Percentiles rank a stretch among this genome's conserved stretches.
Conservation (phyloP, 768 basidiomycete species). For the Hortiboletus flavorubellus region DNA sequence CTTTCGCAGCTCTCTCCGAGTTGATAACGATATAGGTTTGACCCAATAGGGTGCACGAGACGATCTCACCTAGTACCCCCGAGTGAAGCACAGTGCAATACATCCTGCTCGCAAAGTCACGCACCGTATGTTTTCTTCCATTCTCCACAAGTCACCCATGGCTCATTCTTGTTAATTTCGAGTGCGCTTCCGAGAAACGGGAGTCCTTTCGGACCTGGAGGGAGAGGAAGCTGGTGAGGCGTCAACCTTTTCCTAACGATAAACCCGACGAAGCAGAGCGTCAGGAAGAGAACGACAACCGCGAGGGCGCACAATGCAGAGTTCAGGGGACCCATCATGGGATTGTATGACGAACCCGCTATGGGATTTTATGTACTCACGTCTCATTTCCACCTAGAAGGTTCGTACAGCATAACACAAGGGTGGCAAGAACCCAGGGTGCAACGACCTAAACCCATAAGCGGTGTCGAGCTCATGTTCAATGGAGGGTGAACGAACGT, state of each 20-base stretch:
- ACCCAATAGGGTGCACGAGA: constrained; percentile 20
- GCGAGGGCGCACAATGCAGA: background rate
- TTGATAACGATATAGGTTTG: constrained; percentile 24
- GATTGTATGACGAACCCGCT: background rate
- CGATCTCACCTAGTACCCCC: constrained; percentile 14
- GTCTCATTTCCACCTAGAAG: background rate
- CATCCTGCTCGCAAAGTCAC: background rate
- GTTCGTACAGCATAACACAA: background rate
- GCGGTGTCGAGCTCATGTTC: too few species aligned
- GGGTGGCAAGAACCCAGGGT: too few species aligned
- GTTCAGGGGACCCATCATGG: constrained; percentile 4
- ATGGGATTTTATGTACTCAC: constrained; percentile 6
- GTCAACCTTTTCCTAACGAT: constrained; percentile 5
- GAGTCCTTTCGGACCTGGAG: constrained; percentile 30
- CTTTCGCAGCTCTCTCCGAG: constrained; percentile 20
- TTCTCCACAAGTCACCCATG: constrained; percentile 32
- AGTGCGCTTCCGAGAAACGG: constrained; percentile 27
- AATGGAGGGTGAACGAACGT: too few species aligned
- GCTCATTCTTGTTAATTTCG: constrained; percentile 22
- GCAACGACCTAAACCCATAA: too few species aligned
- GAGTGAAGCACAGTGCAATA: background rate
- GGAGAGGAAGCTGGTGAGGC: constrained; percentile 19
- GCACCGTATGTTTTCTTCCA: constrained; percentile 33
- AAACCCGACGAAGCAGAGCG: background rate
- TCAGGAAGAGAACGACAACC: background rate